A percentile compares a stretch with the other conserved stretches of the same genome.
Conservation (phyloP, 805 yeast species). For the Saccharomycopsis selenospora region DNA sequence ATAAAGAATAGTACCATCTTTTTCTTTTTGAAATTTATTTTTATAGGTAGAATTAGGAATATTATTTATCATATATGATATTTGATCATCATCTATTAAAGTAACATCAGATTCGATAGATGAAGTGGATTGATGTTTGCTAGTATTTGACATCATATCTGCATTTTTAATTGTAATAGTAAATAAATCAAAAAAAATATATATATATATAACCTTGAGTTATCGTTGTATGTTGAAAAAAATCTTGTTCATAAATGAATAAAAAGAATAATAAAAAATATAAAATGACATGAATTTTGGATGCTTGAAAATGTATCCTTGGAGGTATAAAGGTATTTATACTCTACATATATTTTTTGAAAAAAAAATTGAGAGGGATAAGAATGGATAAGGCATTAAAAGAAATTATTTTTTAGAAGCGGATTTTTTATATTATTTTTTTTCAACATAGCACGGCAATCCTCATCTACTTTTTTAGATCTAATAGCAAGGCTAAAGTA, state of each 20-base stretch:
- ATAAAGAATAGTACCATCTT: not conserved
- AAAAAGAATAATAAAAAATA: too few relatives aligned
- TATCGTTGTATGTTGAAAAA: not conserved
- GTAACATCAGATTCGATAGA: conserved; percentile 1
- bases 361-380: not conserved
- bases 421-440: not conserved
- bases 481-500: too few relatives aligned
- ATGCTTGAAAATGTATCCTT: not conserved
- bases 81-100: not conserved
- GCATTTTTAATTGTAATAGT: too few relatives aligned
- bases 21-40: not conserved
- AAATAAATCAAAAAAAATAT: too few relatives aligned
- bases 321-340: not conserved
- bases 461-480: too few relatives aligned
- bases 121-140: not conserved
- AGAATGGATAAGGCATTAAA: conserved; percentile 3
- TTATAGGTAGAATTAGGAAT: not conserved
- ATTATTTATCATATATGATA: not conserved
- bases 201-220: too few relatives aligned
- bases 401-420: too few relatives aligned
- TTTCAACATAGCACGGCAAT: conserved; percentile 4
- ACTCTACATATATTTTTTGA: not conserved
- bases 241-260: not conserved
- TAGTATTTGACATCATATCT: not conserved
- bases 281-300: too few relatives aligned